Percentiles rank a stretch among this genome's conserved stretches.
phyloP scores from a whole-genome alignment of 805 yeast genomes.

The Hanseniaspora vineae region DNA sequence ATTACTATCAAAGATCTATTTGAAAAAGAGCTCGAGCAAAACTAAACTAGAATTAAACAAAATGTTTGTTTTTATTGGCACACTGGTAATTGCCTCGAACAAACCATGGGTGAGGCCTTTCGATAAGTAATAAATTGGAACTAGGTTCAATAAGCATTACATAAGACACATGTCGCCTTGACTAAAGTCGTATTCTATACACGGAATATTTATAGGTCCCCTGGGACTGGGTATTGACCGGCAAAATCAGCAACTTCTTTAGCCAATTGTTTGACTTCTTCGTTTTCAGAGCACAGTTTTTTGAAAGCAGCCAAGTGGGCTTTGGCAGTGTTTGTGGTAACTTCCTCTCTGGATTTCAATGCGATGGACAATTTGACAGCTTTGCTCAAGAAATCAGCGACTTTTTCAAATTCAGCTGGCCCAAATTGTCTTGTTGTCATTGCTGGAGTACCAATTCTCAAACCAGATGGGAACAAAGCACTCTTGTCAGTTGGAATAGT shows the following conservation, averaged over 20 bases:
- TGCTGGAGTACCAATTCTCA: slow-evolving; percentile 96
- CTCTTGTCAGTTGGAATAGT: slow-evolving; percentile 94
- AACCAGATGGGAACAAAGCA: slow-evolving; percentile 91
- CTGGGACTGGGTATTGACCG: slow-evolving; percentile 75
- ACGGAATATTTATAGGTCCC: slow-evolving; percentile 33
- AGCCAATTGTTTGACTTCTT: slow-evolving; percentile 46
- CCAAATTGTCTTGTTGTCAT: slow-evolving; percentile 94
- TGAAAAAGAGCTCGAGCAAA: too few species aligned
- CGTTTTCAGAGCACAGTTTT: slow-evolving; percentile 49
- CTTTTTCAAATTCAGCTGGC: slow-evolving; percentile 62
- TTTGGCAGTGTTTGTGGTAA: slow-evolving; percentile 32
- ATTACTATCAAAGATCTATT: too few species aligned
- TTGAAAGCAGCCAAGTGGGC: slow-evolving; percentile 58
- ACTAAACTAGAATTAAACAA: too few species aligned
- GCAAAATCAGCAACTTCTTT: slow-evolving; percentile 64
- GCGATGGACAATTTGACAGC: slow-evolving; percentile 61
- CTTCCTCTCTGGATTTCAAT: slow-evolving; percentile 39
- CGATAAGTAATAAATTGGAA: too few species aligned
- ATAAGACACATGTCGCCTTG: too few species aligned
- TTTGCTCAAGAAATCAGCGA: slow-evolving; percentile 64
- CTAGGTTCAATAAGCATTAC: too few species aligned
- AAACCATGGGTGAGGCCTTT: too few species aligned
- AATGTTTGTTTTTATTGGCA: too few species aligned
- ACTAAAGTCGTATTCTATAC: too few species aligned
- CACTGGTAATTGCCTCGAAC: too few species aligned